phyloP scores from a whole-genome alignment of 2,329 filamentous ascomycete genomes.

The Biscogniauxia sp. region DNA sequence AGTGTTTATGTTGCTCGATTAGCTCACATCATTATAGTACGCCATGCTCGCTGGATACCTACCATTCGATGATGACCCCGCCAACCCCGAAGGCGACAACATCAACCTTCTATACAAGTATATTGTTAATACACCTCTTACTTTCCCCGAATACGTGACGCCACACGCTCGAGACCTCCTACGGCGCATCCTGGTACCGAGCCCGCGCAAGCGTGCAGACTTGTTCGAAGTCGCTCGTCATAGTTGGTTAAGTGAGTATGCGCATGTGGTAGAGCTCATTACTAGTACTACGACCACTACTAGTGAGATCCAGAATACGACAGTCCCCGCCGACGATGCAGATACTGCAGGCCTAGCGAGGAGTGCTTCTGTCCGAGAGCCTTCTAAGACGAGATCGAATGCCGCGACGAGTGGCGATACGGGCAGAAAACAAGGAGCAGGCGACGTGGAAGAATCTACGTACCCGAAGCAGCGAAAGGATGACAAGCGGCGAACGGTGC shows the following conservation, averaged over 20 bases:
- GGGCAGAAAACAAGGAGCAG: conserved; percentile 69
- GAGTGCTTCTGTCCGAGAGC: conserved; percentile 89
- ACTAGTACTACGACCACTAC: conserved; percentile 91
- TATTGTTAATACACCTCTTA: conserved; percentile 94
- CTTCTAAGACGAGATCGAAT: conserved; percentile 64
- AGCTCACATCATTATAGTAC: conserved; percentile 60
- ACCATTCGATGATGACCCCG: conserved; percentile 96
- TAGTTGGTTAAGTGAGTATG: conserved; percentile 96
- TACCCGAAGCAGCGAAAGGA: conserved; percentile 70
- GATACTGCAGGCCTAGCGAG: conserved; percentile 68
- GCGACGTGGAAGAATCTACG: conserved; percentile 62
- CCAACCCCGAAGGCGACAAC: conserved; percentile 97
- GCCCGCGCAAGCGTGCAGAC: conserved; percentile 91
- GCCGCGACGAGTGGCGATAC: conserved; percentile 59
- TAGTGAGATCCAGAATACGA: conserved; percentile 79
- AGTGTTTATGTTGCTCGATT: conserved; percentile 15
- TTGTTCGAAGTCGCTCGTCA: conserved; percentile 96
- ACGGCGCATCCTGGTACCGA: conserved; percentile 89
- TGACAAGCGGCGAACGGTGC: conserved; percentile 88
- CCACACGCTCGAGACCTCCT: conserved; percentile 92
- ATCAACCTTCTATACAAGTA: conserved; percentile 99
- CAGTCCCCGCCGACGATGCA: conserved; percentile 57
- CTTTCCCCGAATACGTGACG: conserved; percentile 98
- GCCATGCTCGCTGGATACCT: conserved; percentile 98
- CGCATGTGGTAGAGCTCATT: conserved; percentile 95